Evolutionary conservation across 768 basidiomycete genomes (phyloP).

Genomic region (Hericium erinaceus): DNA sequence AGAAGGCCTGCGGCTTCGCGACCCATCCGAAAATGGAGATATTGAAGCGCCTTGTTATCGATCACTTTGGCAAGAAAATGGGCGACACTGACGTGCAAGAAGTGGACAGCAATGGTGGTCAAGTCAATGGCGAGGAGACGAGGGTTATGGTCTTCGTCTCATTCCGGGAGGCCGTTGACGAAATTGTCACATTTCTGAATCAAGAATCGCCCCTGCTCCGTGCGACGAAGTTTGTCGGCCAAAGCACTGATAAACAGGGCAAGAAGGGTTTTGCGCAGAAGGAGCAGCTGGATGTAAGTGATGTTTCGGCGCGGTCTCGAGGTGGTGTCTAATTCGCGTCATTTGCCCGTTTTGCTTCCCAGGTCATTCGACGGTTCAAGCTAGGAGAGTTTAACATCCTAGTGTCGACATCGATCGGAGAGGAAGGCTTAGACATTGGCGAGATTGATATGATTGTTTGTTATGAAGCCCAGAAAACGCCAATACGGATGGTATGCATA

Average conservation of each 20-base stretch:
- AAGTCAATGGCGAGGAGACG: conserved; percentile 29
- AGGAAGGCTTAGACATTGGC: conserved; percentile 97
- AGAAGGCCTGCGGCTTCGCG: conserved; percentile 42
- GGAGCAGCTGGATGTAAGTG: conserved; percentile 75
- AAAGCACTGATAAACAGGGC: conserved; percentile 76
- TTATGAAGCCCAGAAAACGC: conserved; percentile 93
- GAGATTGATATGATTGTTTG: conserved; percentile 94
- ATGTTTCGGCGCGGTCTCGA: not conserved
- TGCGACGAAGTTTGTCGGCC: conserved; percentile 84
- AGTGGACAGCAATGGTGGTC: conserved; percentile 5
- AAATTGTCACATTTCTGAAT: conserved; percentile 77
- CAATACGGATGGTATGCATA: conserved; percentile 81
- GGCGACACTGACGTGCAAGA: conserved; percentile 31
- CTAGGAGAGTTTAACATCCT: conserved; percentile 81
- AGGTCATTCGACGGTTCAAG: conserved; percentile 88
- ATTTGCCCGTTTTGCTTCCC: not conserved
- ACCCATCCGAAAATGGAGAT: conserved; percentile 91
- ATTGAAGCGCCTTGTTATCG: conserved; percentile 60
- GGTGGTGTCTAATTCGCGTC: not conserved
- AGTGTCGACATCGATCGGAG: conserved; percentile 94
- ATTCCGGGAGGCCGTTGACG: conserved; percentile 85
- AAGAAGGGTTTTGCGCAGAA: conserved; percentile 85
- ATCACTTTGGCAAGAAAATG: conserved; percentile 62
- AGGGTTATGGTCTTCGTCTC: conserved; percentile 92
- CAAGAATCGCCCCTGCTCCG: conserved; percentile 69